Base-by-base conservation (phyloP, 2,329 filamentous ascomycete genomes). In the Aspergillus novoparasiticus region DNA sequence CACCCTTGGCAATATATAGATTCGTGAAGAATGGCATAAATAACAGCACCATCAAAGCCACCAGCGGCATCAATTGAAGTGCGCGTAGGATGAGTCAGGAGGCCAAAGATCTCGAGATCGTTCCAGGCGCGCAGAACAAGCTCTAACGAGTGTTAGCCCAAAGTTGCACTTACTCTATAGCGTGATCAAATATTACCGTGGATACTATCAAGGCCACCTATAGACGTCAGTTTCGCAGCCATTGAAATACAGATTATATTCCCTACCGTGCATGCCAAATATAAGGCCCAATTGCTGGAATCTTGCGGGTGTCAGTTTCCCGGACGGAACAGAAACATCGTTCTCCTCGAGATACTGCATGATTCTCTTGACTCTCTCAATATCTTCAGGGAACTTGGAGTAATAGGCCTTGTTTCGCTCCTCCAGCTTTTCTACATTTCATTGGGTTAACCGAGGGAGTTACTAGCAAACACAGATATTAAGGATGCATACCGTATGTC, bases 11-110 rank as follows among this genome's bases (percentile, higher is more conserved):
- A 94, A 82, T 97, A 98, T 69, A 94, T 90, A 9, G 91, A 84
- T 78, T 98, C 94, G 74, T 98, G 94, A 3, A 97, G 81, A 45
- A 97, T 83, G 28, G 91, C 90, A 75, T 97, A 98, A 64, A 97
- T 87, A 61, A 94, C 87, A 68, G 89, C 87, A 46, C 87, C 85
- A 72, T 97, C 93, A 72, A 93, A 93, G 2, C 84, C 82, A 2
- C 89, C 84, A 58, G 86, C 85, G 23, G 83, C 78, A 75, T 96
- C 93, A 28, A 97, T 81, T 0, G 84, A 81, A 4, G 86, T 81
- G 4, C 97, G 84, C 0, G 91, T 90, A 0, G 89, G 87, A 21
- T 88, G 85, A 0, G 90, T 93, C 64, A 97, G 80, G 69, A 89
- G 87, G n/a, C 89, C 89, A 63, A 94, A 92, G 54, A 88, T 85